Evolutionary conservation across 768 basidiomycete species (phyloP), one percentile per base, ranked within the genome.

Genomic region (Mycena capillaripes): DNA sequence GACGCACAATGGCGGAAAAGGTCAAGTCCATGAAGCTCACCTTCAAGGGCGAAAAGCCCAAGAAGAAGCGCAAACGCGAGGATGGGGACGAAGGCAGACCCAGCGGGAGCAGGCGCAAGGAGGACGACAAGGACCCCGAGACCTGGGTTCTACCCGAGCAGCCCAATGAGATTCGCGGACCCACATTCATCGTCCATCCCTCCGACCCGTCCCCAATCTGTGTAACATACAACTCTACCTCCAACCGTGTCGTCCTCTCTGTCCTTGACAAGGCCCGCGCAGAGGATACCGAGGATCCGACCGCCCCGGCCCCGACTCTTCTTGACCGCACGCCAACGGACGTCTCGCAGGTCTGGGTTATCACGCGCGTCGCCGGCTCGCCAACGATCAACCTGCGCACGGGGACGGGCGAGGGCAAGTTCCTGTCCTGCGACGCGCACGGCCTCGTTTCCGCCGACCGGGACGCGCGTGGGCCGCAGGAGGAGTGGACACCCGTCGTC

Each of bases 301-400:
- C 81, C 64, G 76, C 78, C 4, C 88, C 86, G 48, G 78, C 86
- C 8, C 76, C 82, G 14, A 82, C 83, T 30, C 71, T 94, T 10
- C 84, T 94, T 52, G 90, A 92, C 71, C 90, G 92, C 61, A 88
- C 86, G 12, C 96, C 96, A 5, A 88, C 89, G 0, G 95, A 97
- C 70, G 93, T 97, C 36, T 85, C 93, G 23, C 95, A 97, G 78
- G 96, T 97, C 16, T 97, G 96, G 96, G 96, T 97, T 17, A 89
- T 88, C 27, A 97, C 96, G 32, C 91, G 94, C 56, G 89, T 97
- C 25, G 93, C 95, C 46, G 96, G 96, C 38, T 91, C 96, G 23
- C 81, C 90, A 7, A 95, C 94, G 14, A 89, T 97, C 79, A 97
- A 97, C 79, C 83, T 97, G 70, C 91, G 96, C 25, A 94, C 94